Evolutionary conservation across 2,329 filamentous ascomycete genomes (phyloP), one percentile per base, ranked within the genome.

Genomic region (Botrytis fabae): DNA sequence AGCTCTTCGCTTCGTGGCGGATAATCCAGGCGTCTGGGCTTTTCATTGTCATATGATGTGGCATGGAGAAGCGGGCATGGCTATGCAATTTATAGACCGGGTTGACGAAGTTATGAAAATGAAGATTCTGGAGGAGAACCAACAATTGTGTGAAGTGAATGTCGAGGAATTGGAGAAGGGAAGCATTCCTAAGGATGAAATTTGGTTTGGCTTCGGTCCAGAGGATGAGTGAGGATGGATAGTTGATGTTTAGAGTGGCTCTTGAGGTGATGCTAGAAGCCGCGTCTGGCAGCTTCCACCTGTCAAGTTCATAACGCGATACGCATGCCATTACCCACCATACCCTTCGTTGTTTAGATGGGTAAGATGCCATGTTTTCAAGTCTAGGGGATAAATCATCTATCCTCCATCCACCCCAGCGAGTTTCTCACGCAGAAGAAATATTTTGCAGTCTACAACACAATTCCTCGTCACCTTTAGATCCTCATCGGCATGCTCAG

Each of bases 41-140:
- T 84, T 90, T 35, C 88, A 89, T 78, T 90, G 88, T 75, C 88
- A 90, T 75, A 85, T 89, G 73, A 82, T 83, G 0, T 90, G 88
- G 88, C 88, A 90, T 77, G 83, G 84, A 0, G 87, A 88, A 75
- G 85, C 87, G 1, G 88, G 88, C 1, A 84, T 90, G 82, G 73
- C 86, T 46, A 90, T 91, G 89, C 87, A 89, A 79, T 85, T 91
- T 71, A 76, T 88, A 42, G 85, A 84, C 12, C 81, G 85, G 44
- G 81, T 83, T 18, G 85, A 88, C 62, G 80, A 81, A 57, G 79
- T 90, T 75, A 79, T 77, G 42, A 78, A 72, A 14, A 85, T 82
- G 81, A 72, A 79, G 28, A 59, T 89, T 3, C 86, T 87, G 0
- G 81, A 82, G 32, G 84, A 83, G 20, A 84, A 85, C 65, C 81